Base-by-base conservation (phyloP, 2,329 filamentous ascomycete genomes). In the Epichloe uncinata region DNA sequence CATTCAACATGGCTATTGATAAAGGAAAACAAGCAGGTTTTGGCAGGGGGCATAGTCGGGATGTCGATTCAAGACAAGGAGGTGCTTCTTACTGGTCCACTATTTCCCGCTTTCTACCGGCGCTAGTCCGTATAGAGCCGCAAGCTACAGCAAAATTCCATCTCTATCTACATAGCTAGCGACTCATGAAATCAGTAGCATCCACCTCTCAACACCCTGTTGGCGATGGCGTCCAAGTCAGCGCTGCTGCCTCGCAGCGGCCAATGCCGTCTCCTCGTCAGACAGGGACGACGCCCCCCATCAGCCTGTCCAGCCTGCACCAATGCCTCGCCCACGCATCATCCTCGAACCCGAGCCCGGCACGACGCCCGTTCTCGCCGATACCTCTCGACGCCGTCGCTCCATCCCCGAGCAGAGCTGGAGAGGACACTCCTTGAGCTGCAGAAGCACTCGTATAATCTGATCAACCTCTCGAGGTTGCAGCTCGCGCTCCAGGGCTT, bases 401-500 rank as follows among this genome's bases (percentile, higher is more conserved):
- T 53, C 4, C 59, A 70, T 50, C 61, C 70, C 13, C 70, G 75
- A 40, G 58, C 67, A 50, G 75, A 84, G 55, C 75, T 87, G 5
- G 73, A 83, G 54, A 66, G 73, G 42, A 70, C 78, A 2, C 69
- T 90, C 0, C 63, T 73, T 2, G 73, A 77, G 20, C 71, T 91
- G 3, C 74, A 84, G 57, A 76, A 75, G 47, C 69, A 77, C 45
- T 79, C 80, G 2, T 73, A 78, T 22, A 75, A 73, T 51, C 75
- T 81, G 57, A 73, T 85, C 48, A 84, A 84, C 59, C 73, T 83
- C n/a, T 79, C 84, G 33, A 74, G 83, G 50, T 62, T 90, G 43
- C 82, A 87, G 63, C 75, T 91, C 57, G 85, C 85, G 12, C 67
- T 87, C 20, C 75, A 79, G 54, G 81, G 84, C 20, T 63, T 84